Conservation (phyloP, 129 eudicot genomes). For the Logfia minima region DNA sequence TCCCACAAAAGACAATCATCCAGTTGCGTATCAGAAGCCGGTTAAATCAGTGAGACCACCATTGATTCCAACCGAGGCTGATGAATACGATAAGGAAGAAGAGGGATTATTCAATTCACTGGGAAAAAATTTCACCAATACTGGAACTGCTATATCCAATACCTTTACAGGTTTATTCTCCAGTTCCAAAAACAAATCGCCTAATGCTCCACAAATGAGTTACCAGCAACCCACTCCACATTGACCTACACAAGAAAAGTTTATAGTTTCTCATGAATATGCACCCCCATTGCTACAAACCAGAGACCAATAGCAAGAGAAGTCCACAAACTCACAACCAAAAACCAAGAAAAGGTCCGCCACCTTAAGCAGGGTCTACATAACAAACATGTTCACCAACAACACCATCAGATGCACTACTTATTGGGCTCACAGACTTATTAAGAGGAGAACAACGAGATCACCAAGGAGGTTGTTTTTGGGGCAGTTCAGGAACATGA, state of each 20-base stretch:
- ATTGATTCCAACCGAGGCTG: slow-evolving; percentile 58
- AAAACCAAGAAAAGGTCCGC: slow-evolving; percentile 38
- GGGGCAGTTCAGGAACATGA: slow-evolving; percentile 96
- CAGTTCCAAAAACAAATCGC: slow-evolving; percentile 37
- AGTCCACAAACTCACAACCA: slow-evolving; percentile 36
- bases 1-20: slow-evolving; percentile 33
- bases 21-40: slow-evolving; percentile 53
- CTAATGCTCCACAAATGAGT: slow-evolving; percentile 44
- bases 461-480: slow-evolving; percentile 72
- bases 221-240: slow-evolving; percentile 56
- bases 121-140: slow-evolving; percentile 51
- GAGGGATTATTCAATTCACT: slow-evolving; percentile 69
- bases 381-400: slow-evolving; percentile 45
- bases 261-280: slow-evolving; percentile 57
- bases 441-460: slow-evolving; percentile 60
- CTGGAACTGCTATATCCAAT: slow-evolving; percentile 50
- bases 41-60: slow-evolving; percentile 62
- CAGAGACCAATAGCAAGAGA: slow-evolving; percentile 17
- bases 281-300: slow-evolving; percentile 64
- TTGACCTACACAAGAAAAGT: slow-evolving; percentile 87
- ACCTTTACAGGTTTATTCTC: slow-evolving; percentile 48
- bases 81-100: slow-evolving; percentile 57
- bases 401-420: slow-evolving; percentile 64
- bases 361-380: slow-evolving; percentile 12
- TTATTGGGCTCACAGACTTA: slow-evolving; percentile 56